Conservation (phyloP, 139 green algal species). For the Volvox reticuliferus region DNA sequence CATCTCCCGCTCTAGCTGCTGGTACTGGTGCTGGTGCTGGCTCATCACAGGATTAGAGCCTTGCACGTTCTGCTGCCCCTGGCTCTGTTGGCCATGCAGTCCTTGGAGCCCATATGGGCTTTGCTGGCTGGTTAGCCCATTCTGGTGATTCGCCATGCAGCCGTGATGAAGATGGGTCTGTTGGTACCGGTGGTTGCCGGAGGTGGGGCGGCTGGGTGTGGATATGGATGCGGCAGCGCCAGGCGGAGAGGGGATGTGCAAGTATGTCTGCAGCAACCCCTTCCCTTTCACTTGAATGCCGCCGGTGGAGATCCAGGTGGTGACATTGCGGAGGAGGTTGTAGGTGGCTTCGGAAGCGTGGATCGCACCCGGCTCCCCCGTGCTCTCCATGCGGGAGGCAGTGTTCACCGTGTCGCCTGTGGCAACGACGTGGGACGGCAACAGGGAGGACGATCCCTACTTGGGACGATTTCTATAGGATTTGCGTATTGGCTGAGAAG, state of each 20-base stretch:
- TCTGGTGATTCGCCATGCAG: too few species aligned
- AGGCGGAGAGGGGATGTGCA: not conserved
- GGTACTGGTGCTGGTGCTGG: not conserved
- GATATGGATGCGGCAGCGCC: too few species aligned
- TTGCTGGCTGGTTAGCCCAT: too few species aligned
- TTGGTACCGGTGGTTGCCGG: not conserved
- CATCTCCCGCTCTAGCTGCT: not conserved
- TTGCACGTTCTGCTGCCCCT: not conserved
- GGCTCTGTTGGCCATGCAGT: too few species aligned
- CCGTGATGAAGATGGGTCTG: not conserved
- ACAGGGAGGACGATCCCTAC: not conserved
- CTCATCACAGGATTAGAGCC: not conserved
- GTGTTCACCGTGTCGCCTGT: conserved; percentile 22
- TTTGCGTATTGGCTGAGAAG: too few species aligned
- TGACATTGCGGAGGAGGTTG: not conserved
- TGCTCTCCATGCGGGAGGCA: conserved; percentile 24
- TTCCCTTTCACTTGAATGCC: conserved; percentile 29
- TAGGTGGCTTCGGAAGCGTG: conserved; percentile 11
- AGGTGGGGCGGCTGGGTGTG: not conserved
- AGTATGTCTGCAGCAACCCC: conserved; percentile 19
- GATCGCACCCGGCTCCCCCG: not conserved
- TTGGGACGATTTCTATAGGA: too few species aligned
- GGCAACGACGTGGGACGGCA: not conserved
- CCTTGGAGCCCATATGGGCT: too few species aligned
- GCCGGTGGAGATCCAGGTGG: not conserved